phyloP scores from a whole-genome alignment of 2,329 filamentous ascomycete species.

The Dothideomycetes sp. region DNA sequence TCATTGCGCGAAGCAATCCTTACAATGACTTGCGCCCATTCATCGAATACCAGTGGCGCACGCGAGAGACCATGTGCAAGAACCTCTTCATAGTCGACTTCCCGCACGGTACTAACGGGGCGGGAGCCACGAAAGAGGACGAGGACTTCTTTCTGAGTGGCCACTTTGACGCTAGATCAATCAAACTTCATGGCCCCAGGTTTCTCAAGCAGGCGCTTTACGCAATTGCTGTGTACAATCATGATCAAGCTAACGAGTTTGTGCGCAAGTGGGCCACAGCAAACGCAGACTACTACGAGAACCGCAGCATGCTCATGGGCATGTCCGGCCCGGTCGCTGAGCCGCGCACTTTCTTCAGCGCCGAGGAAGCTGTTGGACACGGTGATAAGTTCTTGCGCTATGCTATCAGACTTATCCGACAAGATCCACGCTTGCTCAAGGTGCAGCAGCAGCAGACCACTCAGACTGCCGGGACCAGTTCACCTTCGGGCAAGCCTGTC shows the following conservation, averaged over 20 bases:
- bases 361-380: slow-evolving; percentile 8
- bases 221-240: slow-evolving; percentile 20
- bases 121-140: slow-evolving; percentile 12
- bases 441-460: background rate
- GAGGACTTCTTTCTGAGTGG: slow-evolving; percentile 21
- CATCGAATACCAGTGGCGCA: slow-evolving; percentile 15
- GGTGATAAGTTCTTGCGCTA: slow-evolving; percentile 10
- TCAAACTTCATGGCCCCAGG: slow-evolving; percentile 18
- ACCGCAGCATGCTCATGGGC: slow-evolving; percentile 12
- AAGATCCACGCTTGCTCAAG: background rate
- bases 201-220: slow-evolving; percentile 25
- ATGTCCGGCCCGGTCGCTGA: slow-evolving; percentile 9
- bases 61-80: slow-evolving; percentile 16
- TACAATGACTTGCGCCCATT: slow-evolving; percentile 19
- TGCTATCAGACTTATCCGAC: slow-evolving; percentile 11
- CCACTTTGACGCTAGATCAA: slow-evolving; percentile 17
- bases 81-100: slow-evolving; percentile 22
- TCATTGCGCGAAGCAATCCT: slow-evolving; percentile 21
- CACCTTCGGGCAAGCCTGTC: background rate
- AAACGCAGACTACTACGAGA: slow-evolving; percentile 13
- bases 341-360: slow-evolving; percentile 15
- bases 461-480: background rate
- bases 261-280: slow-evolving; percentile 15
- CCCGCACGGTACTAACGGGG: slow-evolving; percentile 12
- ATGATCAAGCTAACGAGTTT: slow-evolving; percentile 14